Conservation (phyloP, 768 basidiomycete species). For the Dacryopinax spathularia region DNA sequence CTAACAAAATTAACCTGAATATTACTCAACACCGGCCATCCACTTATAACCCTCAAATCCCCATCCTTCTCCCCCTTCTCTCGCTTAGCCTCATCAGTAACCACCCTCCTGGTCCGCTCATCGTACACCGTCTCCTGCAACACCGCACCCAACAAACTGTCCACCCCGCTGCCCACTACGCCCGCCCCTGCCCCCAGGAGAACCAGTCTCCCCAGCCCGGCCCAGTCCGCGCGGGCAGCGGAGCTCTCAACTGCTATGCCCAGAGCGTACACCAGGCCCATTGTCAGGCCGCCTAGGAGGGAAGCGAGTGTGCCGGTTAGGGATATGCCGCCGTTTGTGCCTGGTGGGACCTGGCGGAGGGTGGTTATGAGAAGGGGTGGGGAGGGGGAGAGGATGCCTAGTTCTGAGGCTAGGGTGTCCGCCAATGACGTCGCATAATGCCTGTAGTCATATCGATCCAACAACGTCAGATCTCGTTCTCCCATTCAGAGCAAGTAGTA, state of each 20-base stretch:
- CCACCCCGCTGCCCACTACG: slow-evolving; percentile 60
- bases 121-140: slow-evolving; percentile 70
- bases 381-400: slow-evolving; percentile 66
- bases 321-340: slow-evolving; percentile 84
- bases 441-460: too few relatives aligned
- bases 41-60: slow-evolving; percentile 41
- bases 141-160: slow-evolving; percentile 78
- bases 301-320: slow-evolving; percentile 60
- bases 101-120: slow-evolving; percentile 40
- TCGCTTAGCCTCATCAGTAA: slow-evolving; percentile 39
- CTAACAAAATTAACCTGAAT: slow-evolving; percentile 47
- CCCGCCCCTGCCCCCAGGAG: slow-evolving; percentile 54
- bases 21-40: slow-evolving; percentile 61
- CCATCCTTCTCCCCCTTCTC: slow-evolving; percentile 27
- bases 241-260: slow-evolving; percentile 49
- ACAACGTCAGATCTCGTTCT: too few relatives aligned
- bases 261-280: slow-evolving; percentile 48
- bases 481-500: not conserved
- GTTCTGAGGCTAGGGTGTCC: slow-evolving; percentile 85
- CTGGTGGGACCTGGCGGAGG: slow-evolving; percentile 50
- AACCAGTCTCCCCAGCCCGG: slow-evolving; percentile 32
- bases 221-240: slow-evolving; percentile 29
- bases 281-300: slow-evolving; percentile 51
- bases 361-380: slow-evolving; percentile 70
- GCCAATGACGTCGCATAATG: slow-evolving; percentile 83